Base-by-base conservation (phyloP, 257 asterid genomes). In the Avicennia marina region DNA sequence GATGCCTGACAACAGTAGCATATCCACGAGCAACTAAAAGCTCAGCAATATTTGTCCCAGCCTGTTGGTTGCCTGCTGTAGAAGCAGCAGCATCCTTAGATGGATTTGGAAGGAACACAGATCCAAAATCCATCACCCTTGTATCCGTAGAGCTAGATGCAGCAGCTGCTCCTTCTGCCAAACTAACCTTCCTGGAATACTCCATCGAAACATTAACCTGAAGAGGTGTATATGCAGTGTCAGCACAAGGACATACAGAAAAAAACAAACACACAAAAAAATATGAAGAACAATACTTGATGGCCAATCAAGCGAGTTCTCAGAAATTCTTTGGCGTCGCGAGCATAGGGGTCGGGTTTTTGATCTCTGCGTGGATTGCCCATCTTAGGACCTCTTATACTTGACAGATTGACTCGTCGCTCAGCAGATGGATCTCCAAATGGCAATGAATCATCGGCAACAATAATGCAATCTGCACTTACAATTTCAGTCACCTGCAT, bases 201-300 rank as follows among this genome's bases (percentile, higher is more conserved):
- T 93, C 99, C 99, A 93, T 89, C 0, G 95, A 84, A 71, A 89
- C 97, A 63, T 82, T 65, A 72, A 89, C 99, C 99, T 93, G 71
- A 54, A 53, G 15, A 32, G 53, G 45, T 45, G 51, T 55, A 96
- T 19, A 53, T 21, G 44, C 98, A 15, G 46, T 39, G 43, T 56
- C 55, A 72, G 95, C n/a, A n/a, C 31, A 60, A 0, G 34, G 16
- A 60, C 38, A 66, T 50, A 33, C 63, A 52, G 39, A 51, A 32
- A 15, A 19, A 48, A 34, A 68, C 41, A 44, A 41, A 27, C 45
- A 39, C 12, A n/a, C n/a, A n/a, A n/a, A n/a, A 49, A 36, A 46
- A 47, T 69, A 40, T 36, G 43, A 34, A 53, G 45, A 32, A 16
- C 75, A 68, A 40, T 75, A 93, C 99, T 73, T 89, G 94, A 57